Evolutionary conservation across 768 basidiomycete genomes (phyloP).

Genomic region (Glaciozyma martinii): DNA sequence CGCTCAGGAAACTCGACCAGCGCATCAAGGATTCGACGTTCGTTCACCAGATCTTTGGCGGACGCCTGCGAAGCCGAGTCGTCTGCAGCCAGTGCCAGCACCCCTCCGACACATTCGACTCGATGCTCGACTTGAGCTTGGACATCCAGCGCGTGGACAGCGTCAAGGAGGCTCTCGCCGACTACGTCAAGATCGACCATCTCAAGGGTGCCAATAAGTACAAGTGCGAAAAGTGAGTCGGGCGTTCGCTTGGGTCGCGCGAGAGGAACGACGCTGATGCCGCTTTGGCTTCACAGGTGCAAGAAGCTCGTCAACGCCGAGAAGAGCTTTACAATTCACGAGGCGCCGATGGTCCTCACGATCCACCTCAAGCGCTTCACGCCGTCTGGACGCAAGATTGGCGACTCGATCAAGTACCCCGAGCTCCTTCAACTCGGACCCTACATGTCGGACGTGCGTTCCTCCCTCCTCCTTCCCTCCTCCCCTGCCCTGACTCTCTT

Average conservation of each 20-base stretch:
- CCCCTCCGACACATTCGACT: conserved; percentile 93
- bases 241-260: background rate
- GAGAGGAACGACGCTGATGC: background rate
- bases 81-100: conserved; percentile 69
- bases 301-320: conserved; percentile 81
- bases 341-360: conserved; percentile 78
- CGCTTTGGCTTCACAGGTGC: conserved; percentile 53
- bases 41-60: conserved; percentile 92
- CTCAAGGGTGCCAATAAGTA: conserved; percentile 90
- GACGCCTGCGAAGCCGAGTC: conserved; percentile 80
- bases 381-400: conserved; percentile 78
- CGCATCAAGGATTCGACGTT: conserved; percentile 66
- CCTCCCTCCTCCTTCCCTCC: background rate
- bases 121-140: conserved; percentile 83
- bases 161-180: conserved; percentile 63
- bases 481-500: background rate
- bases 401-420: conserved; percentile 65
- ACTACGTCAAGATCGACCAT: conserved; percentile 71
- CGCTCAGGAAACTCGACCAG: conserved; percentile 13
- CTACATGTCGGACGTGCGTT: conserved; percentile 64
- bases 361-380: conserved; percentile 88
- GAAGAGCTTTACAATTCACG: conserved; percentile 79
- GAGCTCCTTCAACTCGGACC: conserved; percentile 61
- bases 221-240: conserved; percentile 88
- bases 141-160: conserved; percentile 58